These are phyloP conservation scores for Chlorella sp. DNA, from an alignment of 139 green algal species.

Conservation along the genomic window DNA sequence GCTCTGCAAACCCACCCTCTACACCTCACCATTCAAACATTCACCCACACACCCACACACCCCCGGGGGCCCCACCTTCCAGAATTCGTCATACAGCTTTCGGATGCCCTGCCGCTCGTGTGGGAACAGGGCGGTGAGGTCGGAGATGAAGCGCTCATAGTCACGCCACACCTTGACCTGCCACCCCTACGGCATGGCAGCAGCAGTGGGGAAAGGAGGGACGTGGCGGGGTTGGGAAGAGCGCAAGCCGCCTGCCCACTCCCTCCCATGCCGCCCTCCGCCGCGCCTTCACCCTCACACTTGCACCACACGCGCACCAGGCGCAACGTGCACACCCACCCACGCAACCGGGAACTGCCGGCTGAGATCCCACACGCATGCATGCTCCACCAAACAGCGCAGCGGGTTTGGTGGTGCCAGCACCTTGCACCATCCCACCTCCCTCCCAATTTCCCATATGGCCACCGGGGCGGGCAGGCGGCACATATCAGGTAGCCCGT, in stretches of 20 bases:
- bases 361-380: no score
- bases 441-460: no score
- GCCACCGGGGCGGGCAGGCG: no score
- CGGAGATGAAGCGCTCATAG: constrained; percentile 92
- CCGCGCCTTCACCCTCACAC: no score
- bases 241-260: not conserved
- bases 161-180: constrained; percentile 85
- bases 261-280: no score
- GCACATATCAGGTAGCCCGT: no score
- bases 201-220: not conserved
- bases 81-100: constrained; percentile 95
- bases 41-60: not conserved
- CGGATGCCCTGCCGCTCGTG: constrained; percentile 88
- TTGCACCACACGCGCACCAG: no score
- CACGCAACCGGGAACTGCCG: no score
- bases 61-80: constrained; percentile 55
- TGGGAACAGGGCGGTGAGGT: constrained; percentile 86
- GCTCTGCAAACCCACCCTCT: not conserved
- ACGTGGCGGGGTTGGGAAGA: not conserved
- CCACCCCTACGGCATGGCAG: constrained; percentile 59
- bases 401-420: no score
- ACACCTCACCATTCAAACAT: not conserved
- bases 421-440: no score
- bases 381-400: no score
- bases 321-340: no score